Evolutionary conservation across 345 rosid genomes (phyloP), one percentile per base, ranked within the genome.

Genomic region (Melaleuca quinquenervia): DNA sequence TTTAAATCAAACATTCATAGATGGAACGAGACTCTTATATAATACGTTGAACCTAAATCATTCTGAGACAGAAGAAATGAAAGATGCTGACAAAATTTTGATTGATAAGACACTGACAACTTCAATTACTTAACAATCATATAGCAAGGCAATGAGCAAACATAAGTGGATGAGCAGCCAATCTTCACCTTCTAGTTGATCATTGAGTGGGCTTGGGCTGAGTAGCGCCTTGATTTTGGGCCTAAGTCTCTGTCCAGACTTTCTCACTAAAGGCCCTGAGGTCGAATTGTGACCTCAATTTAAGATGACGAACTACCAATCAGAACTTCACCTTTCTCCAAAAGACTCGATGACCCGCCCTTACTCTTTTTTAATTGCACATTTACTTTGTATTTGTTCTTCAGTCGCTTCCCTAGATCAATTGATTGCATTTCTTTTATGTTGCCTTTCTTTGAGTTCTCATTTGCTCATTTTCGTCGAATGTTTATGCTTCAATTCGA

Each of bases 1-100:
- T 27, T 62, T 0, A 62, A 62, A 29, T 29, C 3, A 1, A 62
- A 14, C 11, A 27, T 27, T 29, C 0, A 0, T 32, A 7, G 44
- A 64, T 32, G 76, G 76, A 4, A 32, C 11, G 5, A 15, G 76
- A 64, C 18, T 16, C 45, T 64, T 64, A 29, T 16, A 5, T 29
- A 64, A 64, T 64, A 15, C 2, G 15, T 3, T 16, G 6, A 8
- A 8, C 76, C 16, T 32, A 16, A 64, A 16, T 64, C 76, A 64
- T 0, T 44, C 7, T 8, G 44, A 64, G 45, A 32, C 12, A 29
- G 10, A 64, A 64, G 22, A 64, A 64, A 32, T 29, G 22, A 64
- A 64, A 64, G 22, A 32, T 32, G 45, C 76, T 32, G 29, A 29
- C 5, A 6, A 32, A 29, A 15, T 64, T 64, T 44, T 64, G 32